Evolutionary conservation across 2,329 filamentous ascomycete genomes (phyloP).

Genomic region (Colletotrichum viniferum): DNA sequence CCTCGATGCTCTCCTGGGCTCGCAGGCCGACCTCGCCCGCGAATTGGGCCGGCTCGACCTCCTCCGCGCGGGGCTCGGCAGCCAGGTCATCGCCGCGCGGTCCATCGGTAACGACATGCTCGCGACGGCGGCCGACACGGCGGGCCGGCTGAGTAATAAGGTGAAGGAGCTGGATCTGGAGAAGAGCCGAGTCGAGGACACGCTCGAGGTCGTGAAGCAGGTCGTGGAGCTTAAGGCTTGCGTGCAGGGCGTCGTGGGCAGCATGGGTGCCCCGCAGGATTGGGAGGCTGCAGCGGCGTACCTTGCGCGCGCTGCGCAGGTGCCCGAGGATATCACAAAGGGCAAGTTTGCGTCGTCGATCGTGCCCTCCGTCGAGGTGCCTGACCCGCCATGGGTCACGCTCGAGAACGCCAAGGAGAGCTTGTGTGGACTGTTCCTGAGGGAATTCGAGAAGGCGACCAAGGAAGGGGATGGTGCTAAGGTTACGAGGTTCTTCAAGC

Average conservation of each 20-base stretch:
- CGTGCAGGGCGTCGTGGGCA: constrained; percentile 90
- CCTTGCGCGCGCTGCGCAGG: constrained; percentile 78
- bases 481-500: constrained; percentile 96
- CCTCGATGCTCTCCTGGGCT: constrained; percentile 78
- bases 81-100: constrained; percentile 83
- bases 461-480: constrained; percentile 84
- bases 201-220: constrained; percentile 90
- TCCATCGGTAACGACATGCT: constrained; percentile 91
- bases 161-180: constrained; percentile 90
- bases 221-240: constrained; percentile 97
- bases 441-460: constrained; percentile 94
- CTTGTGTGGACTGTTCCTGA: constrained; percentile 85
- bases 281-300: constrained; percentile 97
- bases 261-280: constrained; percentile 97
- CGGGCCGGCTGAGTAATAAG: constrained; percentile 81
- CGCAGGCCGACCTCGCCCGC: constrained; percentile 84
- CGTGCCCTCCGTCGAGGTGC: constrained; percentile 94
- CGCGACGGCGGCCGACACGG: constrained; percentile 82
- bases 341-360: constrained; percentile 90
- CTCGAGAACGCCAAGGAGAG: constrained; percentile 87
- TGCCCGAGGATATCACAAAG: constrained; percentile 80
- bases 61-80: constrained; percentile 83
- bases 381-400: constrained; percentile 86
- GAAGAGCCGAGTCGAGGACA: constrained; percentile 89
- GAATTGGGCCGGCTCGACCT: constrained; percentile 88